phyloP scores from a whole-genome alignment of 257 asterid species.

The Solanum ahanhuiri region DNA sequence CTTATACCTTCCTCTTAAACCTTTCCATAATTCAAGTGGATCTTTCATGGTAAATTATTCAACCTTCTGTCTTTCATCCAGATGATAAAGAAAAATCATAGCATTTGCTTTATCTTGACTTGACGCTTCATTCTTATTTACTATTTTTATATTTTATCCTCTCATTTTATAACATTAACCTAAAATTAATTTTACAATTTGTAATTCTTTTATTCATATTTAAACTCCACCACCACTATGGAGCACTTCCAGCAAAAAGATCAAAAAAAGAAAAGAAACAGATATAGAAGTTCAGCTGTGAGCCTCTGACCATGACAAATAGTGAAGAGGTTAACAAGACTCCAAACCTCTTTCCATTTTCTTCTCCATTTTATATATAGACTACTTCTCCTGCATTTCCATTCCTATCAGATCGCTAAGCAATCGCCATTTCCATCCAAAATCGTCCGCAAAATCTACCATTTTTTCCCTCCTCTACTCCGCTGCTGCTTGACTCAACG shows the following conservation, averaged over 20 bases:
- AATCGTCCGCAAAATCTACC: background rate
- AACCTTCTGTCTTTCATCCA: background rate
- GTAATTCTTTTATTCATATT: background rate
- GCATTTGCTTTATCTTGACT: no score
- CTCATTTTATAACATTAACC: no score
- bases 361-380: background rate
- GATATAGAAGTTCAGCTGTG: background rate
- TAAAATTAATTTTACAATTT: background rate
- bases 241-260: background rate
- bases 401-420: background rate
- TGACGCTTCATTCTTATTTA: no score
- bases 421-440: background rate
- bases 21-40: no score
- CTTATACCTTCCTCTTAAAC: background rate
- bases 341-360: background rate
- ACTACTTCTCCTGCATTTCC: slow-evolving; percentile 23
- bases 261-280: background rate
- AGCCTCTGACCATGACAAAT: background rate
- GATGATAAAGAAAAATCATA: no score
- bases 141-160: no score
- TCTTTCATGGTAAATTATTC: no score
- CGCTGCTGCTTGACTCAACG: background rate
- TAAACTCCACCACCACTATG: background rate
- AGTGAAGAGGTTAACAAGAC: background rate
- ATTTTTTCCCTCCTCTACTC: background rate